phyloP scores from a whole-genome alignment of 176 grass and related monocot species.

The Cymbopogon citratus region DNA sequence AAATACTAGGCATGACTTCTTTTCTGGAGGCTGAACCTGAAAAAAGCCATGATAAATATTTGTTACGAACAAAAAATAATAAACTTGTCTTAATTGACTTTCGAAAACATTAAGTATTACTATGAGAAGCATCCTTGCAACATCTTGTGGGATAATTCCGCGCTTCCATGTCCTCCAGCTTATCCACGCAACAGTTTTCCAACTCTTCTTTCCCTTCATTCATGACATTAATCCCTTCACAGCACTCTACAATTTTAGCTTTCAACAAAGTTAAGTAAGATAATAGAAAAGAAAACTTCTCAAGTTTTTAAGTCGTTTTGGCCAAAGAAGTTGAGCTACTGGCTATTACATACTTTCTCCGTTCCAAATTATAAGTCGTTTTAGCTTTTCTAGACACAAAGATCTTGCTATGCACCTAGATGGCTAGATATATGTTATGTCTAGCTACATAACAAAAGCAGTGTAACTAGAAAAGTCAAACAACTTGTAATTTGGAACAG shows the following conservation, averaged over 20 bases:
- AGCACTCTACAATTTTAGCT: constrained; percentile 38
- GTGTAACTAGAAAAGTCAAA: too few relatives aligned
- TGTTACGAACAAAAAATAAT: background rate
- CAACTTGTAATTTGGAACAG: too few relatives aligned
- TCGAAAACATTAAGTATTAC: constrained; percentile 28
- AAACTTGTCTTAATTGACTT: background rate
- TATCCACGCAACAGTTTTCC: constrained; percentile 27
- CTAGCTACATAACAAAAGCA: too few relatives aligned
- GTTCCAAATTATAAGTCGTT: background rate
- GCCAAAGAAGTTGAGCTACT: background rate
- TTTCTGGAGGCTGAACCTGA: constrained; percentile 36
- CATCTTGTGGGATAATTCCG: constrained; percentile 25
- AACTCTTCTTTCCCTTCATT: constrained; percentile 35
- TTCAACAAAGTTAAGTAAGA: constrained; percentile 20
- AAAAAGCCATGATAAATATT: constrained; percentile 7
- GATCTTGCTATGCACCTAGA: too few relatives aligned
- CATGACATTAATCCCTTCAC: constrained; percentile 48
- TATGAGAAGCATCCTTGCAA: constrained; percentile 18
- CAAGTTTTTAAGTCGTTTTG: background rate
- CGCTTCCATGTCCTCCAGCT: constrained; percentile 30
- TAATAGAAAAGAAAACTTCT: background rate
- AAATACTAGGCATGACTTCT: constrained; percentile 26
- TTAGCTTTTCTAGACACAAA: too few relatives aligned
- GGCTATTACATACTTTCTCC: background rate
- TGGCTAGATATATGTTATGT: too few relatives aligned